Percentiles rank a stretch among this genome's conserved stretches.
phyloP scores from a whole-genome alignment of 176 grass and related monocot species.

The Carex scoparia region DNA sequence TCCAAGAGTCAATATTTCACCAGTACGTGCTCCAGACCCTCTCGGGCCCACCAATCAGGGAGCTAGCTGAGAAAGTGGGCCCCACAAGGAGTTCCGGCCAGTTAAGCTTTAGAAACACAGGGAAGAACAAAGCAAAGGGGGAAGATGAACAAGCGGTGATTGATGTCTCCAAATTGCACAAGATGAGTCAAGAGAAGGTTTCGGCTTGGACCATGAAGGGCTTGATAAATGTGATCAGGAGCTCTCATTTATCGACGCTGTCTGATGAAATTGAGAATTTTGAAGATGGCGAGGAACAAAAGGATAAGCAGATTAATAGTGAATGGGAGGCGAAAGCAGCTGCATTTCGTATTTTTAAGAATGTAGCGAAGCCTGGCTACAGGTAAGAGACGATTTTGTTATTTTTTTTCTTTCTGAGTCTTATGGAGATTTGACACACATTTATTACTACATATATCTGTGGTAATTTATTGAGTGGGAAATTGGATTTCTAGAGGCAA shows the following conservation, averaged over 20 bases:
- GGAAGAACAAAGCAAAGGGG: constrained; percentile 36
- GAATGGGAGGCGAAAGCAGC: constrained; percentile 77
- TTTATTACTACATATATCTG: not conserved
- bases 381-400: constrained; percentile 32
- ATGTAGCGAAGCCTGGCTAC: constrained; percentile 62
- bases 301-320: constrained; percentile 77
- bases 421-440: not conserved
- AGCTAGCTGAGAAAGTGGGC: constrained; percentile 74
- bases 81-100: constrained; percentile 36
- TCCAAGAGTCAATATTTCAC: constrained; percentile 85
- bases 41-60: constrained; percentile 69
- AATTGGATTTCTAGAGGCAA: not conserved
- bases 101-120: constrained; percentile 51
- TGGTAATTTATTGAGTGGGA: not conserved
- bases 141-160: constrained; percentile 63
- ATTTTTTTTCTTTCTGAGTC: not conserved
- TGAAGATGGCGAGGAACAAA: constrained; percentile 57
- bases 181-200: constrained; percentile 80
- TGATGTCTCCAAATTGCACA: constrained; percentile 63
- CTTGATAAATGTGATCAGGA: constrained; percentile 59
- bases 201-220: constrained; percentile 92
- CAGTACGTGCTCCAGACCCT: constrained; percentile 88
- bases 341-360: constrained; percentile 72
- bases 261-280: constrained; percentile 81
- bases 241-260: constrained; percentile 68